phyloP scores from a whole-genome alignment of 1,139 yeast genomes.

The Candida labiduridarum region DNA sequence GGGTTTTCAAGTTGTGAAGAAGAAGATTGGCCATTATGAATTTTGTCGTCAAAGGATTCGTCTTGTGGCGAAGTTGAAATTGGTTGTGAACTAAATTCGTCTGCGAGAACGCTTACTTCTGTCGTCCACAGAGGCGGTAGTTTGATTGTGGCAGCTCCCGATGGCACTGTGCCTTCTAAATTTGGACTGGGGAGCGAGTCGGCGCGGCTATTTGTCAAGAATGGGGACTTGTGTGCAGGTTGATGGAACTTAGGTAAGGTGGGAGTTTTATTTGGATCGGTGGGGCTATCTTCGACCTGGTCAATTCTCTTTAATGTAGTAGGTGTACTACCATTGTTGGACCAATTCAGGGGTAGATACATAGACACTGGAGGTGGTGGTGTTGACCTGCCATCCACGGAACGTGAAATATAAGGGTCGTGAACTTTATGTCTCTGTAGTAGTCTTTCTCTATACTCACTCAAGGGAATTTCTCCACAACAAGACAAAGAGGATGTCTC shows the following conservation, averaged over 20 bases:
- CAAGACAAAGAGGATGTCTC: neutral
- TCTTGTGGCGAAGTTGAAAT: neutral
- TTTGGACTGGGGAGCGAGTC: constrained; percentile 7
- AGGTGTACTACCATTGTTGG: neutral
- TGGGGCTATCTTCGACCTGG: neutral
- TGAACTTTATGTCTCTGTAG: constrained; percentile 2
- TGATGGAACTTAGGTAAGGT: neutral
- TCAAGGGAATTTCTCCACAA: neutral
- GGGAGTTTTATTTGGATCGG: constrained; percentile 1
- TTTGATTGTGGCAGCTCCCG: neutral
- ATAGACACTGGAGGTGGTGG: neutral
- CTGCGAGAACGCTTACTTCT: neutral
- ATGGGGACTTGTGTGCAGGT: constrained; percentile 1
- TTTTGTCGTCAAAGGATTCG: neutral
- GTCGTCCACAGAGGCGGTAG: neutral
- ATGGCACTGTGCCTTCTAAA: neutral
- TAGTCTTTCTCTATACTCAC: constrained; percentile 4
- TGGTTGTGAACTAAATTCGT: neutral
- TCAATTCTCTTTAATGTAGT: neutral
- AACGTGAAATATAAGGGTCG: neutral
- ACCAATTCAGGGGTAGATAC: neutral
- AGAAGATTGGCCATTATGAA: neutral
- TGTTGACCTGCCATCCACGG: neutral
- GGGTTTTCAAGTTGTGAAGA: neutral
- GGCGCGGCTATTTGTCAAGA: neutral